phyloP scores from a whole-genome alignment of 305 asterid species.

The Fraxinus baroniana region DNA sequence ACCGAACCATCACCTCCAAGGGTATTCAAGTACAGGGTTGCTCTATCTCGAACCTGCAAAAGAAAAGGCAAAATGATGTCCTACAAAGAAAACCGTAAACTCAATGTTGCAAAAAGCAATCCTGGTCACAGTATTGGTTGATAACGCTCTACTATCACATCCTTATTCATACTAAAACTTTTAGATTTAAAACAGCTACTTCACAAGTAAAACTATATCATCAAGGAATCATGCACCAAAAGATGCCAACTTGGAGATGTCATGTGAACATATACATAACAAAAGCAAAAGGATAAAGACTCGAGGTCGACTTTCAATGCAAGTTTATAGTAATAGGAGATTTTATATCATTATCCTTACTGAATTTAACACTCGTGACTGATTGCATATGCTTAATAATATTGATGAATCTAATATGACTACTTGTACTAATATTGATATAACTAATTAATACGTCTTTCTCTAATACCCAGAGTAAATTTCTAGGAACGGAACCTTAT shows the following conservation, averaged over 20 bases:
- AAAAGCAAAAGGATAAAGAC: background rate
- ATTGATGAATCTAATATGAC: background rate
- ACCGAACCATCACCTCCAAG: conserved; percentile 86
- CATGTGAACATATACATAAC: background rate
- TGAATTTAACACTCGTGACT: background rate
- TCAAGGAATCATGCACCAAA: background rate
- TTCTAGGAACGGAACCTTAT: background rate
- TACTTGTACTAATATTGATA: background rate
- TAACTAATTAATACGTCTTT: background rate
- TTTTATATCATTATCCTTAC: background rate
- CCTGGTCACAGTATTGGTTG: background rate
- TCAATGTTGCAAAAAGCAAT: conserved; percentile 9
- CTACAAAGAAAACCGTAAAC: background rate
- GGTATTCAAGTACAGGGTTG: conserved; percentile 87
- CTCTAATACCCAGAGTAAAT: background rate
- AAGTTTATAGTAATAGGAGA: background rate
- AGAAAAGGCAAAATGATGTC: conserved; percentile 8
- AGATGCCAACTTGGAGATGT: background rate
- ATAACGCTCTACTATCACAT: background rate
- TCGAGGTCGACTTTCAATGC: background rate
- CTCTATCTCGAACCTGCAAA: conserved; percentile 92
- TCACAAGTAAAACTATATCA: background rate
- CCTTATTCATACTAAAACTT: background rate
- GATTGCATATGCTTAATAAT: background rate
- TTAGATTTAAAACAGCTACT: background rate